Percentiles rank a stretch among this genome's conserved stretches.
Evolutionary conservation across 1,284 basidiomycete species (phyloP).

Genomic region (Tilletia horrida): DNA sequence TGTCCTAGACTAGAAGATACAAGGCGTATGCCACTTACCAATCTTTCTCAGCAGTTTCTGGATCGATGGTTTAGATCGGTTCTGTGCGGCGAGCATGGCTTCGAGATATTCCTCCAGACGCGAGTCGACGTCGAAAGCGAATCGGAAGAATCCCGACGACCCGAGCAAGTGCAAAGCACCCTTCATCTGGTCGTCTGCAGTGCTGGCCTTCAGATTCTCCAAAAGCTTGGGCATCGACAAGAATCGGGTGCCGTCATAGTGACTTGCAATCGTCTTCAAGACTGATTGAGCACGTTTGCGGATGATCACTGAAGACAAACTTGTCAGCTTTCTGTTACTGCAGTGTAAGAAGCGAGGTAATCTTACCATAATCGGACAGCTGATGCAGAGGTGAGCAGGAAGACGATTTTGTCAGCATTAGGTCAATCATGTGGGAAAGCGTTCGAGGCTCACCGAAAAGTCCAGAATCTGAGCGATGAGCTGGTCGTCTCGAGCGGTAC

Average conservation of each 20-base stretch:
- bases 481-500: conserved; percentile 75
- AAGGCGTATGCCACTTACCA: conserved; percentile 5
- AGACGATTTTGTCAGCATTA: background rate
- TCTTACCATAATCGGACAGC: conserved; percentile 4
- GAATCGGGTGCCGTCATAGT: conserved; percentile 76
- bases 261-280: conserved; percentile 68
- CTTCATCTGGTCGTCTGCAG: conserved; percentile 89
- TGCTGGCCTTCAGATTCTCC: conserved; percentile 63
- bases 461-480: conserved; percentile 75
- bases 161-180: conserved; percentile 84
- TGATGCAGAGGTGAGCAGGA: background rate
- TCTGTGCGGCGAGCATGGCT: conserved; percentile 76
- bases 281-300: conserved; percentile 70
- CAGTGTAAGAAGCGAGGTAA: background rate
- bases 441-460: conserved; percentile 63
- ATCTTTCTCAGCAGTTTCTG: conserved; percentile 78
- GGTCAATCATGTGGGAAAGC: background rate
- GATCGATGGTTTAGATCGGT: conserved; percentile 86
- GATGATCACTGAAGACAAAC: conserved; percentile 42
- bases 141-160: conserved; percentile 64
- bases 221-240: conserved; percentile 68
- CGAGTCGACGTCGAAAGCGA: conserved; percentile 63
- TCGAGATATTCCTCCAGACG: conserved; percentile 68
- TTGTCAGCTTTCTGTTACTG: background rate
- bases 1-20: background rate